Conservation (phyloP, 2,329 filamentous ascomycete genomes). For the Orbilia javanica region DNA sequence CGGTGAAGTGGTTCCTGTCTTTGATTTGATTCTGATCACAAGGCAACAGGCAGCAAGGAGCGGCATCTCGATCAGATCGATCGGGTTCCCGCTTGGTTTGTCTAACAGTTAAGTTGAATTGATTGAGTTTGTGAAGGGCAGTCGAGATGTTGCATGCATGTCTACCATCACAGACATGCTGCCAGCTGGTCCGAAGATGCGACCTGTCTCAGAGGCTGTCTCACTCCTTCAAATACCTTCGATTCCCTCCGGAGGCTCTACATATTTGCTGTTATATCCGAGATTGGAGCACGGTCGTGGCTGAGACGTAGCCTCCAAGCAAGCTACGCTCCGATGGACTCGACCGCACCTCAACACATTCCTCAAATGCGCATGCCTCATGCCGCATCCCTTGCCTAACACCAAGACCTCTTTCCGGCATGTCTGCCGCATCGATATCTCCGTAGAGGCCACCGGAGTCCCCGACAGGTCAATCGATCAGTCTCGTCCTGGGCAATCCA, state of each 20-base stretch:
- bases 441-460: conserved; percentile 13
- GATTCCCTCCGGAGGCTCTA: conserved; percentile 40
- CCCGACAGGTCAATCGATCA: conserved; percentile 33
- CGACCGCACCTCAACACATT: conserved; percentile 57
- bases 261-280: conserved; percentile 37
- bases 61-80: conserved; percentile 46
- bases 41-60: conserved; percentile 40
- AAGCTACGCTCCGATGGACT: not conserved
- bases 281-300: conserved; percentile 28
- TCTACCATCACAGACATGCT: not conserved
- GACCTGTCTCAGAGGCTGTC: conserved; percentile 38
- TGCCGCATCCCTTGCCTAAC: conserved; percentile 40
- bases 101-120: conserved; percentile 10
- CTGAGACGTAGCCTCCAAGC: conserved; percentile 22
- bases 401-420: conserved; percentile 24
- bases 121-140: not conserved
- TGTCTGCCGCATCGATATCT: conserved; percentile 27
- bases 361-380: conserved; percentile 52
- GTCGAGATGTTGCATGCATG: conserved; percentile 7
- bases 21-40: conserved; percentile 38
- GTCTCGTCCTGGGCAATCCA: conserved; percentile 28
- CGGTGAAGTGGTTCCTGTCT: conserved; percentile 33
- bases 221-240: conserved; percentile 22
- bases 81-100: conserved; percentile 16
- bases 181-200: conserved; percentile 14